A percentile compares a stretch with the other conserved stretches of the same genome.
Evolutionary conservation across 78 protist species (phyloP).

Genomic region (Protostelium mycophagum): DNA sequence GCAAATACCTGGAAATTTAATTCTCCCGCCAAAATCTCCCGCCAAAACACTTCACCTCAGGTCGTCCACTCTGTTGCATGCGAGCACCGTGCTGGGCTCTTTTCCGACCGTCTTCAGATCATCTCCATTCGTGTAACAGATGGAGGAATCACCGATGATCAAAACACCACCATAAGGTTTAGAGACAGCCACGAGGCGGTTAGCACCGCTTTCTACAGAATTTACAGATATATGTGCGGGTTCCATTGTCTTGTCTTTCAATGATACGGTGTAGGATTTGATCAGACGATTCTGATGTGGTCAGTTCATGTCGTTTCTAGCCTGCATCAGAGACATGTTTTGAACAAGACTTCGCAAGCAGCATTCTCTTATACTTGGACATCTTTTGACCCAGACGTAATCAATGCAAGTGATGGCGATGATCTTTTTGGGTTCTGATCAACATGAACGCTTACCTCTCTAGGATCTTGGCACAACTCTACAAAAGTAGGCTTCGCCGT

Average conservation of each 20-base stretch:
- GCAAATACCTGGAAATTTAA: neutral
- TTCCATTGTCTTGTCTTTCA: neutral
- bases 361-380: slow-evolving; percentile 33
- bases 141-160: neutral
- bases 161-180: neutral
- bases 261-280: neutral
- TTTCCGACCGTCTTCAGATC: neutral
- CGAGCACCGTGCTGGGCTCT: neutral
- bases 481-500: slow-evolving; percentile 61
- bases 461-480: slow-evolving; percentile 70
- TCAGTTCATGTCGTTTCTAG: slow-evolving; percentile 11
- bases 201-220: neutral
- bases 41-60: neutral
- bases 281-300: neutral
- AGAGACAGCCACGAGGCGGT: neutral
- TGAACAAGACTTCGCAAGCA: slow-evolving; percentile 52
- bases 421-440: neutral
- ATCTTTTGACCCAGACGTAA: slow-evolving; percentile 17
- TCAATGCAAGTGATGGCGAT: slow-evolving; percentile 59
- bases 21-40: no score
- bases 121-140: neutral
- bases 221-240: neutral
- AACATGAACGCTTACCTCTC: slow-evolving; percentile 24
- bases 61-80: neutral
- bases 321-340: slow-evolving; percentile 32